A percentile compares a stretch with the other conserved stretches of the same genome.
Conservation (phyloP, 345 rosid genomes). For the Erucastrum elatum region DNA sequence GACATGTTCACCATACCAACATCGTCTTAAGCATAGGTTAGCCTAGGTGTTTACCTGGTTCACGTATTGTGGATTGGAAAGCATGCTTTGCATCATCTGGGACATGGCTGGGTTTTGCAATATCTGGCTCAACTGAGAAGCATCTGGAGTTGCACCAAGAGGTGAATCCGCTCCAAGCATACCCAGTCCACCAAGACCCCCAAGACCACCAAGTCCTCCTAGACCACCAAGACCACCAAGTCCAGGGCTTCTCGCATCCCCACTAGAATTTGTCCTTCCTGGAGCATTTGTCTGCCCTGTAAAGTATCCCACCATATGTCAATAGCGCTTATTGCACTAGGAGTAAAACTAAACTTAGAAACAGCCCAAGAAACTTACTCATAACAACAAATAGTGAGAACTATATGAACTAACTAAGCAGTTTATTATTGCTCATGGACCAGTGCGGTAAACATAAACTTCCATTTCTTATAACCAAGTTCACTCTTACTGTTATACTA, state of each 20-base stretch:
- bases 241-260: conserved; percentile 56
- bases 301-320: conserved; percentile 1
- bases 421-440: background rate
- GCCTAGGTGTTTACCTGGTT: conserved; percentile 57
- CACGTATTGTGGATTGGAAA: conserved; percentile 77
- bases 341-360: background rate
- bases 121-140: conserved; percentile 57
- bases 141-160: conserved; percentile 56
- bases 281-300: conserved; percentile 51
- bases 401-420: background rate
- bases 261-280: conserved; percentile 52
- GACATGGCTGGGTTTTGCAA: conserved; percentile 82
- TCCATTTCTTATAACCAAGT: conserved; percentile 7
- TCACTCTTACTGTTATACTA: background rate
- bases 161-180: conserved; percentile 57
- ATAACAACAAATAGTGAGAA: conserved; percentile 1
- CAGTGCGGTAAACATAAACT: conserved; percentile 3
- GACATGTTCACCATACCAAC: conserved; percentile 9
- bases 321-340: background rate
- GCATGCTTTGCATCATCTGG: conserved; percentile 77
- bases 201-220: conserved; percentile 55
- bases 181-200: conserved; percentile 62
- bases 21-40: background rate
- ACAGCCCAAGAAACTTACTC: conserved; percentile 9
- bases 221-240: conserved; percentile 54